Percentiles rank a stretch among this genome's conserved stretches.
These are phyloP conservation scores for Citrus trifoliata DNA, from an alignment of 345 rosid genomes.

Conservation along the genomic window DNA sequence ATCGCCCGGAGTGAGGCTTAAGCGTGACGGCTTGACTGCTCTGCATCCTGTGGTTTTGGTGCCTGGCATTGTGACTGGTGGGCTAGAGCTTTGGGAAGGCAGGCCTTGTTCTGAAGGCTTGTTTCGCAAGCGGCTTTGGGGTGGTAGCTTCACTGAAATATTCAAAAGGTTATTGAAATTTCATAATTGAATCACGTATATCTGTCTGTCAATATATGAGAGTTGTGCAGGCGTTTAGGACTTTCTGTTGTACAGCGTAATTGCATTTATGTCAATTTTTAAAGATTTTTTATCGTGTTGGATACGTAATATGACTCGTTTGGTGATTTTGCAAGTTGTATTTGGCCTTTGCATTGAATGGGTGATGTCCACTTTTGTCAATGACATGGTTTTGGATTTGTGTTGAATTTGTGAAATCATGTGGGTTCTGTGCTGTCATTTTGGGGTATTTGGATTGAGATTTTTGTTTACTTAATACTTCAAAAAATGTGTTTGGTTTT, in stretches of 20 bases:
- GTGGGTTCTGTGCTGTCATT: not conserved
- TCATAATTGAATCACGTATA: not conserved
- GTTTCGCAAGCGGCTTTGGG: conserved; percentile 77
- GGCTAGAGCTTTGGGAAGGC: conserved; percentile 82
- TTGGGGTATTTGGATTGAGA: not conserved
- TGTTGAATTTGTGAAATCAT: not conserved
- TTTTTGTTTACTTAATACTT: not conserved
- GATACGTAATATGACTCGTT: not conserved
- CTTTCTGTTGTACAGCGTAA: not conserved
- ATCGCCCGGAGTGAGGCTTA: conserved; percentile 51
- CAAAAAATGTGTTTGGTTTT: not conserved
- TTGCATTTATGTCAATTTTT: not conserved
- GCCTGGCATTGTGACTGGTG: conserved; percentile 76
- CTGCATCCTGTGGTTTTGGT: conserved; percentile 75
- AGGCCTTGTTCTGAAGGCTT: conserved; percentile 67
- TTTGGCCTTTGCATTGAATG: not conserved
- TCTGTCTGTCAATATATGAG: not conserved
- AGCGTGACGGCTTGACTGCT: conserved; percentile 51
- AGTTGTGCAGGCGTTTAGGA: not conserved
- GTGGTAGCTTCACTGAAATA: conserved; percentile 62
- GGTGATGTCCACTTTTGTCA: not conserved
- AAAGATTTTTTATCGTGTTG: not conserved
- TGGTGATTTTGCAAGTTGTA: not conserved
- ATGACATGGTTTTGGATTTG: not conserved
- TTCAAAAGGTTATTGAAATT: conserved; percentile 43